These are phyloP conservation scores for Zygosaccharomyces pseudobailii DNA, from an alignment of 1,139 yeast genomes.

Conservation along the genomic window DNA sequence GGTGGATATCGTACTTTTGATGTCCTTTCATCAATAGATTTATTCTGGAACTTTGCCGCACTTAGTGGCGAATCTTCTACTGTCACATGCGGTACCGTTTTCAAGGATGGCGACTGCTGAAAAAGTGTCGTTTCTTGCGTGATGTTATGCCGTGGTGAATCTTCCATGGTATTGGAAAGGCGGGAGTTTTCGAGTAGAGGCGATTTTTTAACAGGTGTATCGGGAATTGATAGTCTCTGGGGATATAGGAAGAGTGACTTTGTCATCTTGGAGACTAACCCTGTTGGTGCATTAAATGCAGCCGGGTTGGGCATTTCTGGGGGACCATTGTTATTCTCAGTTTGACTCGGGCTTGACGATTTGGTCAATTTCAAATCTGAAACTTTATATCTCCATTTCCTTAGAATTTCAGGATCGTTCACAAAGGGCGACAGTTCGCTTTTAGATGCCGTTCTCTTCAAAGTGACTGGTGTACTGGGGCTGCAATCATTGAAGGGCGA, in stretches of 20 bases:
- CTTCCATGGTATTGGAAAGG: slow-evolving; percentile 10
- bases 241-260: slow-evolving; percentile 17
- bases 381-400: slow-evolving; percentile 17
- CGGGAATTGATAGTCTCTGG: slow-evolving; percentile 28
- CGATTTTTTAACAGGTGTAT: slow-evolving; percentile 34
- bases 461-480: slow-evolving; percentile 13
- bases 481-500: slow-evolving; percentile 23
- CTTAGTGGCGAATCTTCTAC: slow-evolving; percentile 18
- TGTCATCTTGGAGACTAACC: slow-evolving; percentile 30
- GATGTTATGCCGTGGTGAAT: slow-evolving; percentile 9
- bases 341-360: slow-evolving; percentile 6
- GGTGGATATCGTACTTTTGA: slow-evolving; percentile 10
- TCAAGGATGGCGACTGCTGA: slow-evolving; percentile 11
- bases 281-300: slow-evolving; percentile 24
- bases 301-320: slow-evolving; percentile 22
- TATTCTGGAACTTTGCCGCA: slow-evolving; percentile 1
- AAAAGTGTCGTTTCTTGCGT: slow-evolving; percentile 12
- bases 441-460: slow-evolving; percentile 22
- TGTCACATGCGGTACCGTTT: slow-evolving; percentile 9
- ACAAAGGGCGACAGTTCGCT: slow-evolving; percentile 30
- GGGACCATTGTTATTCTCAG: slow-evolving; percentile 7
- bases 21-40: slow-evolving; percentile 2
- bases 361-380: slow-evolving; percentile 9
- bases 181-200: slow-evolving; percentile 25
- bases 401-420: slow-evolving; percentile 21